A percentile compares a stretch with the other conserved stretches of the same genome.
Evolutionary conservation across 257 asterid genomes (phyloP).

Genomic region (Fraxinus anomala): DNA sequence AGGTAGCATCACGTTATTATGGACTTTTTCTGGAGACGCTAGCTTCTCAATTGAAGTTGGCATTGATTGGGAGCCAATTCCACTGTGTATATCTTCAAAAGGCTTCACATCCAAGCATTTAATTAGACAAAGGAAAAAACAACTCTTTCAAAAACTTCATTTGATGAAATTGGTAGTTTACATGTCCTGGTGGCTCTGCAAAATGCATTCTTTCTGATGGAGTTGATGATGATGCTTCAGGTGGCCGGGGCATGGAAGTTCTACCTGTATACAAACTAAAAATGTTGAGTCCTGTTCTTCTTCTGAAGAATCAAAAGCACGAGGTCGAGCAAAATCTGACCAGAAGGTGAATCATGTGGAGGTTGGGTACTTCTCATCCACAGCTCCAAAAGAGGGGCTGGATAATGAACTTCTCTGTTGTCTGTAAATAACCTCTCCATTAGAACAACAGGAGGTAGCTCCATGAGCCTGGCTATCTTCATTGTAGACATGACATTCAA

Average conservation of each 20-base stretch:
- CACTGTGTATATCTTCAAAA: conserved; percentile 51
- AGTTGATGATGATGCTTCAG: conserved; percentile 66
- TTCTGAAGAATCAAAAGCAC: conserved; percentile 11
- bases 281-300: conserved; percentile 4
- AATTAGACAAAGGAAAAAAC: conserved; percentile 31
- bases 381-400: conserved; percentile 60
- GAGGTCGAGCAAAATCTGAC: conserved; percentile 44
- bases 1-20: conserved; percentile 37
- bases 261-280: conserved; percentile 45
- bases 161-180: conserved; percentile 34
- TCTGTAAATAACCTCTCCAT: conserved; percentile 48
- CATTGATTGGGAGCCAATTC: conserved; percentile 44
- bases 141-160: background rate
- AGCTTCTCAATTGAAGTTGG: conserved; percentile 65
- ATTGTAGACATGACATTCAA: conserved; percentile 42
- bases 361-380: conserved; percentile 66
- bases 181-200: conserved; percentile 51
- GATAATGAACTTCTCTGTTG: conserved; percentile 55
- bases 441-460: conserved; percentile 70
- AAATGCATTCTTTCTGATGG: conserved; percentile 51
- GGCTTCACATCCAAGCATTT: conserved; percentile 50
- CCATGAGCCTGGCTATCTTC: conserved; percentile 65
- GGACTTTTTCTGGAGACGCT: conserved; percentile 31
- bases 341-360: conserved; percentile 78
- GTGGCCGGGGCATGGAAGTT: conserved; percentile 55